Base-by-base conservation (phyloP, 2,329 filamentous ascomycete species). In the Ceratocystis cacaofunesta region DNA sequence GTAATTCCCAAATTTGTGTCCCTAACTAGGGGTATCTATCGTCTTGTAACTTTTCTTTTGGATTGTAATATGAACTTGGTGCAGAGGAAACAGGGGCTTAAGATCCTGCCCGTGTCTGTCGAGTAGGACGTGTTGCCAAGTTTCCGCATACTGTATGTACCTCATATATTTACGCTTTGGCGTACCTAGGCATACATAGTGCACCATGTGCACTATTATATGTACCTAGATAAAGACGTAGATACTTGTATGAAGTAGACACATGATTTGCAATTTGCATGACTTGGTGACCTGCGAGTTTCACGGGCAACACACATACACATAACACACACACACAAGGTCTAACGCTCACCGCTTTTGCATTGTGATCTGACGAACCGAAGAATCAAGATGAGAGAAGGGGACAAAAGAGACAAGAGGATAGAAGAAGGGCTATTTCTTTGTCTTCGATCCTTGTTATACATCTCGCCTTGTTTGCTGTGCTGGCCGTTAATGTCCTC, bases 261-360 rank as follows among this genome's bases (percentile, higher is more conserved):
- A 52, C 48, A 52, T 52, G 48, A 52, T 58, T n/a, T 17, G 32
- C 32, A 25, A 58, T 58, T 36, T 58, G 55, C 55, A 58, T 58
- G 28, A 19, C 55, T 58, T 58, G 55, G 55, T 30, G 19, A 15
- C 28, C 55, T 58, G 28, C 6, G 55, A 58, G 55, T 58, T 58
- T 58, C 55, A 58, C 28, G 55, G 25, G 55, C 55, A 58, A 58
- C 55, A 58, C 55, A 57, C 50, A 36, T 10, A 36, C 32, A 36
- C 32, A 36, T 36, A 36, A 12, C 8, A 41, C 36, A 41, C 36
- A 36, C 32, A 36, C 32, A 36, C 50, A 58, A 58, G 55, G 55
- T 58, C 30, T 12, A n/a, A 58, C 55, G 32, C 55, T 58, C 55
- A 58, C 55, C 55, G 55, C 55, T 58, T 58, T 58, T 36, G 55